Evolutionary conservation across 371 early-diverging fungal species (phyloP).

Genomic region (Funneliformis caledonium): DNA sequence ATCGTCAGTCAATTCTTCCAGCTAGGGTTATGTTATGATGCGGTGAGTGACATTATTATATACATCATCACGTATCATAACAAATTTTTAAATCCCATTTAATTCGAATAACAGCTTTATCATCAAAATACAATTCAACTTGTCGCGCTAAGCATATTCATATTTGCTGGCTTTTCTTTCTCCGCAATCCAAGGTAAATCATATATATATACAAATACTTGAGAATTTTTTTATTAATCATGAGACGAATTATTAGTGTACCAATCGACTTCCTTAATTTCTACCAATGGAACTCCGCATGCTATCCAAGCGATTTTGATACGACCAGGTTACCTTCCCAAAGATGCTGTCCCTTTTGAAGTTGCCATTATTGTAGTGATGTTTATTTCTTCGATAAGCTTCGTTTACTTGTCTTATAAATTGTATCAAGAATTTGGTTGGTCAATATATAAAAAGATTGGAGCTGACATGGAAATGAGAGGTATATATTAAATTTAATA

Average conservation of each 20-base stretch:
- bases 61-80: neutral
- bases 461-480: constrained; percentile 88
- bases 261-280: constrained; percentile 1
- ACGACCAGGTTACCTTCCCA: neutral
- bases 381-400: constrained; percentile 45
- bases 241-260: neutral
- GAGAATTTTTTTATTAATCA: neutral
- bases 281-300: neutral
- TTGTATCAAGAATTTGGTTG: constrained; percentile 93
- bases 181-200: constrained; percentile 50
- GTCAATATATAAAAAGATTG: constrained; percentile 95
- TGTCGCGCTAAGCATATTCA: constrained; percentile 48
- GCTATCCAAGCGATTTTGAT: neutral
- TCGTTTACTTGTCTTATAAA: constrained; percentile 52
- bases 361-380: constrained; percentile 47
- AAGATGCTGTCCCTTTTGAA: constrained; percentile 32
- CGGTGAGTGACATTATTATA: constrained; percentile 43
- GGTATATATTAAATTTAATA: constrained; percentile 52
- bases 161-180: constrained; percentile 47
- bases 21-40: constrained; percentile 50
- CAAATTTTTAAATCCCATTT: constrained; percentile 13
- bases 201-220: neutral
- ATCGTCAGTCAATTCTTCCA: constrained; percentile 53
- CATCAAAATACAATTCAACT: constrained; percentile 55
- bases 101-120: constrained; percentile 43